A percentile compares a stretch with the other conserved stretches of the same genome.
Evolutionary conservation across 257 asterid species (phyloP).

Genomic region (Solanum clarkiae): DNA sequence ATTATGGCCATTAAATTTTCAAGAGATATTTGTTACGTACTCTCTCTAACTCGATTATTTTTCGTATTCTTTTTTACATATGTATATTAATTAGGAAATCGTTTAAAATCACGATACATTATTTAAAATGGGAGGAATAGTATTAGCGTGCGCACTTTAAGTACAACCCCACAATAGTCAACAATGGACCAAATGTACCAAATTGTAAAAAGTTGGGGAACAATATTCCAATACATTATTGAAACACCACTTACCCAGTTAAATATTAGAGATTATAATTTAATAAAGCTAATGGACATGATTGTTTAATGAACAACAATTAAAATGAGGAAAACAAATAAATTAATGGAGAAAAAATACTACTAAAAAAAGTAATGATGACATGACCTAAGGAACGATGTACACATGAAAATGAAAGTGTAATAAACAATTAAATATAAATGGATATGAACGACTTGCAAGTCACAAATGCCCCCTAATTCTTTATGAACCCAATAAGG

Average conservation of each 20-base stretch:
- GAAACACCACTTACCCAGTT: background rate
- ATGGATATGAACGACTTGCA: constrained; percentile 10
- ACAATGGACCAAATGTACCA: background rate
- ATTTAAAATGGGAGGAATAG: background rate
- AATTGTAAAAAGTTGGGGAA: background rate
- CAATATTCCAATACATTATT: background rate
- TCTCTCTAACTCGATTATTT: no score
- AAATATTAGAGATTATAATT: background rate
- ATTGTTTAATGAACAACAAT: background rate
- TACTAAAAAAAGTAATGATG: background rate
- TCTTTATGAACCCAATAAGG: background rate
- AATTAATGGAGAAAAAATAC: background rate
- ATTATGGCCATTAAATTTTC: no score
- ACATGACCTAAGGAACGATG: background rate
- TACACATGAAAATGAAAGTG: background rate
- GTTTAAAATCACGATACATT: background rate
- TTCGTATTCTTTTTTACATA: no score
- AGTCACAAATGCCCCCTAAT: background rate
- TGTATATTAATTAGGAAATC: no score
- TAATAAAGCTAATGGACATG: background rate
- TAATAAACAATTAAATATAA: background rate
- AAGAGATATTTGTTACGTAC: no score
- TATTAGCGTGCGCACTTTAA: background rate
- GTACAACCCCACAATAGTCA: background rate
- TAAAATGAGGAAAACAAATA: background rate